Percentiles rank a stretch among this genome's conserved stretches.
These are phyloP conservation scores for Penicillium psychrosexuale DNA, from an alignment of 2,329 filamentous ascomycete genomes.

Conservation along the genomic window DNA sequence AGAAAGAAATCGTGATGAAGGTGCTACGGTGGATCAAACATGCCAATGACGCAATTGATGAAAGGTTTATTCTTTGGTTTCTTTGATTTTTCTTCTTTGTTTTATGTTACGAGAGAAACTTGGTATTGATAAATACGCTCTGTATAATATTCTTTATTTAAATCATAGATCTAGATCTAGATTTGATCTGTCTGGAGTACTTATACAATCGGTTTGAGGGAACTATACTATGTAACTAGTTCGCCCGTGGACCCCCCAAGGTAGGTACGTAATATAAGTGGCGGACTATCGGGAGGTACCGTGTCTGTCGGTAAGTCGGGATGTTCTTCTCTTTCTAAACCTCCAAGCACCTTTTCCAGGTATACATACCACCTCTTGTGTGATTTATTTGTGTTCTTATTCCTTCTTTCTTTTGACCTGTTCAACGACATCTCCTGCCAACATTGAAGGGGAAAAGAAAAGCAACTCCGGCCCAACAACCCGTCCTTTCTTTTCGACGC, in stretches of 20 bases:
- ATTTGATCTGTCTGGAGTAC: not conserved
- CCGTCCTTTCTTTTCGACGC: not conserved
- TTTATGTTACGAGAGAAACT: not conserved
- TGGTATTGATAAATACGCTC: not conserved
- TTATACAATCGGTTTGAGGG: too few relatives aligned
- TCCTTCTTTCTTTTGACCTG: not conserved
- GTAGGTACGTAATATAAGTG: conserved; percentile 5
- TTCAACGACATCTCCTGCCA: not conserved
- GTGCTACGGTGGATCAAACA: conserved; percentile 7
- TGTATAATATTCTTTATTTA: too few relatives aligned
- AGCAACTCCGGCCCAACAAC: not conserved
- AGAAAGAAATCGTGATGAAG: conserved; percentile 8
- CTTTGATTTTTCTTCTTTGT: not conserved
- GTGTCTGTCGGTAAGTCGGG: conserved; percentile 21
- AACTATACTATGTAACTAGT: not conserved
- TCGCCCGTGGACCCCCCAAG: not conserved
- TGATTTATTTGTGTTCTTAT: not conserved
- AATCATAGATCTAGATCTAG: not conserved
- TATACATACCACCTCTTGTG: not conserved
- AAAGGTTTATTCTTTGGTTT: conserved; percentile 1
- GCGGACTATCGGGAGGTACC: conserved; percentile 22
- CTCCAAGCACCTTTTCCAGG: not conserved
- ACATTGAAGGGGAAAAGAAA: not conserved
- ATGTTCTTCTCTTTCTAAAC: conserved; percentile 14
- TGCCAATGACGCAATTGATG: conserved; percentile 13